phyloP scores from a whole-genome alignment of 163 green algal species.

The Scenedesmus sp. region DNA sequence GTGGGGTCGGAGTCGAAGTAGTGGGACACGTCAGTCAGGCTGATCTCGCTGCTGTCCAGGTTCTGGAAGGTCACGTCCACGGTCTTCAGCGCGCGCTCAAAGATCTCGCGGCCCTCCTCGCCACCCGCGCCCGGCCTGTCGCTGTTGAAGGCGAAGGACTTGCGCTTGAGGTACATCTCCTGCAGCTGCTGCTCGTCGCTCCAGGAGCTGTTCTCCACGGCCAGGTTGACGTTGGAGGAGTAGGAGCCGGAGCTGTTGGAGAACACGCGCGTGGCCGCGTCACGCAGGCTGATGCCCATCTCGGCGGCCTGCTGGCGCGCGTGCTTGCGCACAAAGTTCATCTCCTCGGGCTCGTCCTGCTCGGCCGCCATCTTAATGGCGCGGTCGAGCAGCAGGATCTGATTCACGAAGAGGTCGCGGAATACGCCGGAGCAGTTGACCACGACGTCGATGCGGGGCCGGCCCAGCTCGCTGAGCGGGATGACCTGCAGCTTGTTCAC shows the following conservation, averaged over 20 bases:
- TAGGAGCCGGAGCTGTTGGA: constrained; percentile 97
- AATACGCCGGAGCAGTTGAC: constrained; percentile 99
- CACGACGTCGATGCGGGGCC: constrained; percentile 97
- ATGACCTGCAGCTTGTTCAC: constrained; percentile 99
- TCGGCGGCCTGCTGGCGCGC: constrained; percentile 91
- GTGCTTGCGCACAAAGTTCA: constrained; percentile 99
- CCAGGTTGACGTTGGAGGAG: constrained; percentile 99
- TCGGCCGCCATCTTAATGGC: constrained; percentile 99
- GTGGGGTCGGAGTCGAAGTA: constrained; percentile 99
- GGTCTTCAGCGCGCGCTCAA: constrained; percentile 95
- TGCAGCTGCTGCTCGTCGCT: constrained; percentile 93
- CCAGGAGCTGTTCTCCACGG: constrained; percentile 97
- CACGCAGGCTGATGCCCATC: constrained; percentile 84
- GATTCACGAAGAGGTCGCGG: constrained; percentile 99
- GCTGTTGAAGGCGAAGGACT: constrained; percentile 99
- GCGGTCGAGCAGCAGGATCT: constrained; percentile 82
- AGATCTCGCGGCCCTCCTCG: constrained; percentile 90
- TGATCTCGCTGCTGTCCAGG: constrained; percentile 98
- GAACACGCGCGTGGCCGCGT: constrained; percentile 97
- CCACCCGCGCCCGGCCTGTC: constrained; percentile 87
- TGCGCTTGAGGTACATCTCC: constrained; percentile 97
- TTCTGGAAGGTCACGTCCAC: constrained; percentile 99
- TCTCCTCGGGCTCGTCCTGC: constrained; percentile 97
- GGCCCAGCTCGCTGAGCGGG: constrained; percentile 95
- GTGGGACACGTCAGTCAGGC: constrained; percentile 97